Evolutionary conservation across 306 rosid genomes (phyloP).

Genomic region (Cicer bijugum): DNA sequence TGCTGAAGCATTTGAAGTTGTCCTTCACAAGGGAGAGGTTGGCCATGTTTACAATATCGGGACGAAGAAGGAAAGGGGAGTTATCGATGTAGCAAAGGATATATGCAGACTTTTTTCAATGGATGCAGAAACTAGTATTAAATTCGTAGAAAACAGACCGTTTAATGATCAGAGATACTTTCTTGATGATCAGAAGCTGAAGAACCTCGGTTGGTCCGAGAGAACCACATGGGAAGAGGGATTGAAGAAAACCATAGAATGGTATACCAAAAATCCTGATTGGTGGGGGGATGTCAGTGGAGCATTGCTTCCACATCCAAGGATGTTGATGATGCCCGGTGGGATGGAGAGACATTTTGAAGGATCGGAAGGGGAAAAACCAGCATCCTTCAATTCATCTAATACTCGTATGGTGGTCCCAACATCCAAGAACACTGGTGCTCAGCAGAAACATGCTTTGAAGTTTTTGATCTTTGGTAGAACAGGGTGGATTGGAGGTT

Average conservation of each 20-base stretch:
- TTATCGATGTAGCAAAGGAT: slow-evolving; percentile 62
- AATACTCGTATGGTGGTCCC: slow-evolving; percentile 76
- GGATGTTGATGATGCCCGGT: slow-evolving; percentile 92
- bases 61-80: slow-evolving; percentile 70
- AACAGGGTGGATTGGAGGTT: slow-evolving; percentile 86
- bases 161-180: slow-evolving; percentile 69
- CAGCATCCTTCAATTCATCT: slow-evolving; percentile 50
- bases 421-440: slow-evolving; percentile 49
- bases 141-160: slow-evolving; percentile 66
- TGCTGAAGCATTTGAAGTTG: slow-evolving; percentile 70
- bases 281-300: slow-evolving; percentile 96
- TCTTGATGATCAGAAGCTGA: slow-evolving; percentile 76
- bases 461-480: slow-evolving; percentile 80
- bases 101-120: slow-evolving; percentile 55
- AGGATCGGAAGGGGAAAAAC: slow-evolving; percentile 59
- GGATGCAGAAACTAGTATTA: slow-evolving; percentile 51
- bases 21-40: slow-evolving; percentile 70
- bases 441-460: slow-evolving; percentile 60
- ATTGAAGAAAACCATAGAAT: slow-evolving; percentile 77
- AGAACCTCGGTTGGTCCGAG: slow-evolving; percentile 75
- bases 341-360: slow-evolving; percentile 68
- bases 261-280: slow-evolving; percentile 74
- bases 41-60: slow-evolving; percentile 69
- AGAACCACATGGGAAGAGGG: slow-evolving; percentile 84
- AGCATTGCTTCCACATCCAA: slow-evolving; percentile 89